These are phyloP conservation scores for Pelargonium nanum DNA, from an alignment of 345 rosid genomes.

Conservation along the genomic window DNA sequence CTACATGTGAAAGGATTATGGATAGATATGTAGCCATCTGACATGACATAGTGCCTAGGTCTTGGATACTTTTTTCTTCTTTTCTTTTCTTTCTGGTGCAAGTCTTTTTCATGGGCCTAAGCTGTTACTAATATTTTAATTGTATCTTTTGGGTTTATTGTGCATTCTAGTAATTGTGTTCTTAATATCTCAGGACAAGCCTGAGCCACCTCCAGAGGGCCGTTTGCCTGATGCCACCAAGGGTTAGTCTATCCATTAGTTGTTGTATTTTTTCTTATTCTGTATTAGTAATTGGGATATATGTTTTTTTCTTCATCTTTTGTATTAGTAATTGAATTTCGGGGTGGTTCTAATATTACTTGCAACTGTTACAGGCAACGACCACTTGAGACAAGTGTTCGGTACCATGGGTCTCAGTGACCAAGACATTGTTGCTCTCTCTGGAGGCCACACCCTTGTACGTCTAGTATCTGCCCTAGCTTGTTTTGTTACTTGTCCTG, in stretches of 20 bases:
- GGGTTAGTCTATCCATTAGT: slow-evolving; percentile 30
- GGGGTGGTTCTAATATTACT: neutral
- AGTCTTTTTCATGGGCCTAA: no score
- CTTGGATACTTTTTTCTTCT: no score
- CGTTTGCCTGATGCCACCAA: slow-evolving; percentile 91
- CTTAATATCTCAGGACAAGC: slow-evolving; percentile 59
- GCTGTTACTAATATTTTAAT: no score
- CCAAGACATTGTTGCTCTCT: slow-evolving; percentile 81
- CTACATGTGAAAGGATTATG: no score
- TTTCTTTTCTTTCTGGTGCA: no score
- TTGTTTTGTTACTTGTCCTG: neutral
- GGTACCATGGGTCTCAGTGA: slow-evolving; percentile 72
- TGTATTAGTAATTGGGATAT: neutral
- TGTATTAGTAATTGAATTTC: neutral
- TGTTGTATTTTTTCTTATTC: neutral
- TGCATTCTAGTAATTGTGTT: neutral
- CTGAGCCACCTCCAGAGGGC: slow-evolving; percentile 85
- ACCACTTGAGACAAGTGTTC: slow-evolving; percentile 76
- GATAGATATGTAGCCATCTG: no score
- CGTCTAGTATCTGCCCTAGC: slow-evolving; percentile 8
- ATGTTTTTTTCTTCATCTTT: neutral
- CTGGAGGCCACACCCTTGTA: slow-evolving; percentile 96
- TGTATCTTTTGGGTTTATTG: no score
- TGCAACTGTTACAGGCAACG: slow-evolving; percentile 34
- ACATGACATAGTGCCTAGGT: no score